phyloP scores from a whole-genome alignment of 2,329 filamentous ascomycete species.

The Sordariomycetes sp. region DNA sequence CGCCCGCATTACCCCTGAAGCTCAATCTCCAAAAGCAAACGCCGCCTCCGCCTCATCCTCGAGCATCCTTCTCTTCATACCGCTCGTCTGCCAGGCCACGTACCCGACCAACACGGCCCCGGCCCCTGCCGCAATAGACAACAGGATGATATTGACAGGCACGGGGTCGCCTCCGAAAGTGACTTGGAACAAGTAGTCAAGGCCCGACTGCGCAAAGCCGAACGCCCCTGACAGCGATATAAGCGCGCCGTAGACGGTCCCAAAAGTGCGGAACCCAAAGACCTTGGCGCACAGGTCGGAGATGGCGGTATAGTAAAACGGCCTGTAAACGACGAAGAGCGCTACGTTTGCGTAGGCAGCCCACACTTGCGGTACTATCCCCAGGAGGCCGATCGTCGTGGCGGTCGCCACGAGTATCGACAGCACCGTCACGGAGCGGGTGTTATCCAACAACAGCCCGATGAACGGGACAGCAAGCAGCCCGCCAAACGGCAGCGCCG shows the following conservation, averaged over 20 bases:
- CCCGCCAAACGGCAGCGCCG: constrained; percentile 65
- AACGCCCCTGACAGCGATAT: constrained; percentile 75
- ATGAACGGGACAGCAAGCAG: constrained; percentile 81
- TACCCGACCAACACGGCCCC: constrained; percentile 54
- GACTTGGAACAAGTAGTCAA: constrained; percentile 67
- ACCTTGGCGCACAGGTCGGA: constrained; percentile 86
- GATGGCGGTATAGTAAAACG: constrained; percentile 83
- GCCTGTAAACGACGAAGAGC: constrained; percentile 74
- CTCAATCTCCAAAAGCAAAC: background rate
- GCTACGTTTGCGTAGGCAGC: constrained; percentile 64
- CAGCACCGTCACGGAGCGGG: constrained; percentile 60
- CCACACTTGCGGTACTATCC: constrained; percentile 55
- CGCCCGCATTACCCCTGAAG: background rate
- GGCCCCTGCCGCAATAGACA: constrained; percentile 46
- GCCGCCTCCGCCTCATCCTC: constrained; percentile 8
- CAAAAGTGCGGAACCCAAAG: constrained; percentile 84
- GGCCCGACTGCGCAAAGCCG: constrained; percentile 70
- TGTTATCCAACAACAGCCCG: constrained; percentile 64
- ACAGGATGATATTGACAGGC: constrained; percentile 61
- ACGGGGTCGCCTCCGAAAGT: constrained; percentile 60
- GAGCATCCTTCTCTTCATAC: constrained; percentile 16
- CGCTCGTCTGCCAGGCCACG: constrained; percentile 34
- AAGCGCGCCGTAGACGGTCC: constrained; percentile 84
- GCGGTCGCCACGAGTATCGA: constrained; percentile 55
- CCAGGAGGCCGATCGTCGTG: constrained; percentile 63